Percentiles rank a stretch among this genome's conserved stretches.
These are phyloP conservation scores for Suhomyces coccinellae DNA, from an alignment of 1,139 yeast species.

Conservation along the genomic window DNA sequence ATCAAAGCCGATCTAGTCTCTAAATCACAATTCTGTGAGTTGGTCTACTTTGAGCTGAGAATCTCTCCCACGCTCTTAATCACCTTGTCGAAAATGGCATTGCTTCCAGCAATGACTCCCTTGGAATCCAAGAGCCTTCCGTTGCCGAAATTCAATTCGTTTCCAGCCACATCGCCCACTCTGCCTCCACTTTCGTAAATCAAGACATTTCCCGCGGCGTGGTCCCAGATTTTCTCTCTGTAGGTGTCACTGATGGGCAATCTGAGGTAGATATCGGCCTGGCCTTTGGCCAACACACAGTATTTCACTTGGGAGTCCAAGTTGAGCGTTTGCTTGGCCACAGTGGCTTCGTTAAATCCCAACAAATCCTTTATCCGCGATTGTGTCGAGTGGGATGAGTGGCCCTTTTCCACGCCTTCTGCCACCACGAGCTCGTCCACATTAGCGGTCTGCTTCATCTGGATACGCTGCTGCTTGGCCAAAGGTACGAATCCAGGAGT, in stretches of 20 bases:
- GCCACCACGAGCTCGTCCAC: slow-evolving; percentile 65
- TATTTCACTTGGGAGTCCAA: slow-evolving; percentile 96
- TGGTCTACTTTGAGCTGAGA: background rate
- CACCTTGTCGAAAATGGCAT: slow-evolving; percentile 59
- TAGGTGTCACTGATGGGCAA: slow-evolving; percentile 75
- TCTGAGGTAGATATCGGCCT: slow-evolving; percentile 88
- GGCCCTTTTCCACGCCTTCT: slow-evolving; percentile 97
- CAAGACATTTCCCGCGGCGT: slow-evolving; percentile 90
- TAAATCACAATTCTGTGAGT: too few species aligned
- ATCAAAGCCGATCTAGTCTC: too few species aligned
- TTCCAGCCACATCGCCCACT: slow-evolving; percentile 82
- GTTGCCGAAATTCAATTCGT: slow-evolving; percentile 72
- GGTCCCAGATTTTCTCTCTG: slow-evolving; percentile 98
- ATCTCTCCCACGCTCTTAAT: slow-evolving; percentile 54
- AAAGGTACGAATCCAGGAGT: slow-evolving; percentile 35
- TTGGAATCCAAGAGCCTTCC: slow-evolving; percentile 81
- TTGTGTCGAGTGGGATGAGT: slow-evolving; percentile 91
- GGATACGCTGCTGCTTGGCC: slow-evolving; percentile 36
- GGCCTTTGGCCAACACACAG: slow-evolving; percentile 86
- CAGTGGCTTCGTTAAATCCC: slow-evolving; percentile 45
- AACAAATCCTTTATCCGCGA: slow-evolving; percentile 64
- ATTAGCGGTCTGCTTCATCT: slow-evolving; percentile 43
- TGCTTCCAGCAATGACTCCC: slow-evolving; percentile 91
- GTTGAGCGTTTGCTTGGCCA: slow-evolving; percentile 56
- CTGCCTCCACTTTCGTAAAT: slow-evolving; percentile 89